phyloP scores from a whole-genome alignment of 1,284 basidiomycete genomes.

The Malassezia vespertilionis region DNA sequence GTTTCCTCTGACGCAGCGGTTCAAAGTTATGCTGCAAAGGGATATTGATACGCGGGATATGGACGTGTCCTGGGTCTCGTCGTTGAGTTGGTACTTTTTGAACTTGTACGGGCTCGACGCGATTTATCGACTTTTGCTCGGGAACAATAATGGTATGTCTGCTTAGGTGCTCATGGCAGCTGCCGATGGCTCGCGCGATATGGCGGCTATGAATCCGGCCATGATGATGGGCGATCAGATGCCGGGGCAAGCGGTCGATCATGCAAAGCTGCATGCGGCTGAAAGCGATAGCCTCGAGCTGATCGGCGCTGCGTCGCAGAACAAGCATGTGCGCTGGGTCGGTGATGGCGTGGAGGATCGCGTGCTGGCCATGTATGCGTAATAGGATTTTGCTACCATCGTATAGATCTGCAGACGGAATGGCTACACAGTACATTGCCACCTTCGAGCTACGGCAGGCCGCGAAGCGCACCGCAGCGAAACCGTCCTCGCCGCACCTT shows the following conservation, averaged over 20 bases:
- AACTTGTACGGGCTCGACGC: conserved; percentile 97
- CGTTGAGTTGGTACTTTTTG: conserved; percentile 97
- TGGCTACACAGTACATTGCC: too few relatives aligned
- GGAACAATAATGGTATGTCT: conserved; percentile 71
- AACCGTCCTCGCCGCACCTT: too few relatives aligned
- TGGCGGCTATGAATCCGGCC: conserved; percentile 34
- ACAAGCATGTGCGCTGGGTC: conserved; percentile 30
- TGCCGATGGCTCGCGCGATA: conserved; percentile 46
- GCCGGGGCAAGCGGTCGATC: conserved; percentile 57
- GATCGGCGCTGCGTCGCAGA: conserved; percentile 52
- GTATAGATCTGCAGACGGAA: too few relatives aligned
- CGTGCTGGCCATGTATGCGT: conserved; percentile 33
- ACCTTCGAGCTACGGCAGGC: too few relatives aligned
- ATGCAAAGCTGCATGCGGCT: conserved; percentile 74
- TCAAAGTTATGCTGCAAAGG: conserved; percentile 97
- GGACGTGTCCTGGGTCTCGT: conserved; percentile 97
- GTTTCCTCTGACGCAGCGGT: conserved; percentile 89
- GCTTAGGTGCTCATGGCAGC: conserved; percentile 18
- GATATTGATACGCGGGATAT: conserved; percentile 92
- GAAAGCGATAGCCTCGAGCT: conserved; percentile 90
- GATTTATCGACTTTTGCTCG: conserved; percentile 82
- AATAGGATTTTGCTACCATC: too few relatives aligned
- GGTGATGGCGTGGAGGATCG: conserved; percentile 44
- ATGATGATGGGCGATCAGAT: conserved; percentile 21
- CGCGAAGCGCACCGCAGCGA: too few relatives aligned